Conservation (phyloP, 306 rosid genomes). For the Chamaecrista fasciculata region DNA sequence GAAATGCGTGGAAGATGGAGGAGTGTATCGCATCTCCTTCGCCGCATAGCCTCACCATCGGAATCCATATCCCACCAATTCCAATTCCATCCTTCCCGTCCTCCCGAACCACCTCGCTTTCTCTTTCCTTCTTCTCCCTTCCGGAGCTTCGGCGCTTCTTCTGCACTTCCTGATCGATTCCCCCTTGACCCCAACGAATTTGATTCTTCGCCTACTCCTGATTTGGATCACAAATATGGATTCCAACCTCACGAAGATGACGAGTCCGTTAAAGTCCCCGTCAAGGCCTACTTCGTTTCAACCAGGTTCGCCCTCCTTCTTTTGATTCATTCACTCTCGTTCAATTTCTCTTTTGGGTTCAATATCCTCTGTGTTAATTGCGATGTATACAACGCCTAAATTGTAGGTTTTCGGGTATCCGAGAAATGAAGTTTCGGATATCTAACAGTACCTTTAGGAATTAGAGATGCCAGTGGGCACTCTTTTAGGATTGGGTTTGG, state of each 20-base stretch:
- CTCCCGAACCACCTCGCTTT: slow-evolving; percentile 21
- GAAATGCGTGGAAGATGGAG: slow-evolving; percentile 92
- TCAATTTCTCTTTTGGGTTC: slow-evolving; percentile 14
- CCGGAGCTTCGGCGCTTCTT: slow-evolving; percentile 41
- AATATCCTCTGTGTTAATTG: neutral
- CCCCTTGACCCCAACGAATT: slow-evolving; percentile 33
- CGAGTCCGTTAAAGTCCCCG: slow-evolving; percentile 56
- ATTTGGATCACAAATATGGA: slow-evolving; percentile 20
- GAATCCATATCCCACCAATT: slow-evolving; percentile 23
- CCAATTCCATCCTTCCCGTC: neutral
- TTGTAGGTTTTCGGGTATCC: too few relatives aligned
- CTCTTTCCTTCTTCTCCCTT: slow-evolving; percentile 30
- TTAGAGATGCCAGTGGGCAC: neutral
- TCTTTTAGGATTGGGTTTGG: slow-evolving; percentile 22
- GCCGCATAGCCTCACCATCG: slow-evolving; percentile 35
- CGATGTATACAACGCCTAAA: too few relatives aligned
- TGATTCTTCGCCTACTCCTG: slow-evolving; percentile 37
- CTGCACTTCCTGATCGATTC: slow-evolving; percentile 51
- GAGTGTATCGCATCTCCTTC: slow-evolving; percentile 51
- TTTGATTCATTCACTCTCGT: neutral
- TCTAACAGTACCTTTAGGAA: neutral
- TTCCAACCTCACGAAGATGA: slow-evolving; percentile 34
- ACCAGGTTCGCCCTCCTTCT: slow-evolving; percentile 61
- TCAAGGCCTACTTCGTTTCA: slow-evolving; percentile 84
- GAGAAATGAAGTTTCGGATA: too few relatives aligned